A percentile compares a stretch with the other conserved stretches of the same genome.
Evolutionary conservation across 129 eudicot genomes (phyloP).

Genomic region (Ambrosia artemisiifolia): DNA sequence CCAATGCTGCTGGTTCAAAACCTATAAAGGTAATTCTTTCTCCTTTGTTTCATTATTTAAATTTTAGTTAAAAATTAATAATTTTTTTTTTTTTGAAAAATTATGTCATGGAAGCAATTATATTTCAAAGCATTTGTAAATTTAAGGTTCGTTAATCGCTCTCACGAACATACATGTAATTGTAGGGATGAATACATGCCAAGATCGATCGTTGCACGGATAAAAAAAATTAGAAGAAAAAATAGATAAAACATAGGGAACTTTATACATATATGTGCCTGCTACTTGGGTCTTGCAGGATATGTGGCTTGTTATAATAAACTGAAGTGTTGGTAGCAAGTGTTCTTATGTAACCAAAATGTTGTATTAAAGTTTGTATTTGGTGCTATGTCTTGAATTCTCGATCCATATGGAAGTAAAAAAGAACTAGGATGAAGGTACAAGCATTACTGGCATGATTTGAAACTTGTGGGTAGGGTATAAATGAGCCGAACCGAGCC

Average conservation of each 20-base stretch:
- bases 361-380: background rate
- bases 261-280: background rate
- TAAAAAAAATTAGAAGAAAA: background rate
- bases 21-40: conserved; percentile 7
- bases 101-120: background rate
- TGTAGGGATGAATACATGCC: background rate
- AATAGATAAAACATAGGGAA: background rate
- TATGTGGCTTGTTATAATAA: background rate
- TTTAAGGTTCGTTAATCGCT: background rate
- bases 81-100: too few species aligned
- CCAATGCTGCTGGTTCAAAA: conserved; percentile 47
- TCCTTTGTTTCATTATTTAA: background rate
- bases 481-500: too few species aligned
- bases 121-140: background rate
- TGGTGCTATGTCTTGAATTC: background rate
- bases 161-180: background rate
- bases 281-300: background rate
- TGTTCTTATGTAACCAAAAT: background rate
- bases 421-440: background rate
- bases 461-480: too few species aligned
- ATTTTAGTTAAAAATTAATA: background rate
- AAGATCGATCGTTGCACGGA: background rate
- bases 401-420: background rate
- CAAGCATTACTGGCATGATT: background rate
- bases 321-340: background rate